Base-by-base conservation (phyloP, 2,329 filamentous ascomycete species). In the Sporothrix humicola region DNA sequence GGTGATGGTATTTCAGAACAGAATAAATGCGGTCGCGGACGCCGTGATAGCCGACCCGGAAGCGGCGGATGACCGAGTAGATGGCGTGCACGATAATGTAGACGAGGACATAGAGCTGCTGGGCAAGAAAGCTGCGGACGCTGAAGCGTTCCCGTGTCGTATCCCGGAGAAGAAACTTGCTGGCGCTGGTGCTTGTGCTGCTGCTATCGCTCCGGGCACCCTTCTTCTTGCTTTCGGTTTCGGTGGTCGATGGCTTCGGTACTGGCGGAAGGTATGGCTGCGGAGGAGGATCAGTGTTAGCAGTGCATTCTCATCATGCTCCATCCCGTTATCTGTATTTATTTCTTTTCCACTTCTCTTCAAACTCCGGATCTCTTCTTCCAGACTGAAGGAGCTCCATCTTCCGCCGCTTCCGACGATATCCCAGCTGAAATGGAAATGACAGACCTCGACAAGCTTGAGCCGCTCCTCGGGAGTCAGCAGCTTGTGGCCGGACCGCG, bases 1-100 rank as follows among this genome's bases (percentile, higher is more conserved):
- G 93, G 82, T 99, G 96, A 83, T 99, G 97, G 84, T 99, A 96
- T 81, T 95, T 95, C 72, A 97, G 86, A 75, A 98, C 88, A 10
- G 93, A 93, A 71, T 94, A 89, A 76, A 95, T 84, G 74, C 93
- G 91, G 81, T 96, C 92, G 77, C 90, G 86, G 69, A 97, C 87
- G 9, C 91, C 89, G 81, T 95, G 92, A 83, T 94, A 96, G 72
- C 90, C 89, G 80, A 94, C 91, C 73, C 95, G 91, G 74, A 93
- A 83, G 76, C 94, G 92, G 77, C 98, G 91, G 81, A 96, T 97
- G 76, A 98, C 85, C 7, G 93, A 95, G 83, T 97, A 98, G 77
- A 97, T 81, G 75, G 92, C 87, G 79, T 97, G 94, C 77, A 95
- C 85, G 73, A 93, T 78, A 74, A 88, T 86, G 81, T 92, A 94